phyloP scores from a whole-genome alignment of 2,329 filamentous ascomycete genomes.

The Chrysosphaeria jannelii region DNA sequence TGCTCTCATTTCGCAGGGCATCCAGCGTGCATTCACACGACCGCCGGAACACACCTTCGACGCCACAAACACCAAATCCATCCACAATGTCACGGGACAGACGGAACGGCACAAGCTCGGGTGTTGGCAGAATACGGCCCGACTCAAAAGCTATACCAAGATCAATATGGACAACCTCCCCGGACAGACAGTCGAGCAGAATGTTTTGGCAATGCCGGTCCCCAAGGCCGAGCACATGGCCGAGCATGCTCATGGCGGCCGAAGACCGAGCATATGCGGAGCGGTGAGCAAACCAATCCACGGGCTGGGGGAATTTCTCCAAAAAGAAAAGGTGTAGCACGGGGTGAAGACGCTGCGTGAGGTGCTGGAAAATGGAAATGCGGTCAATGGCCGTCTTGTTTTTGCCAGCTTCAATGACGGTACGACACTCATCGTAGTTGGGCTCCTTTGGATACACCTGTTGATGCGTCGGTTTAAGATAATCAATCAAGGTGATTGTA shows the following conservation, averaged over 20 bases:
- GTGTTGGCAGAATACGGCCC: conserved; percentile 77
- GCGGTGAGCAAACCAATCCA: conserved; percentile 80
- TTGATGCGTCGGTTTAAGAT: conserved; percentile 69
- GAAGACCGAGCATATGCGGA: conserved; percentile 82
- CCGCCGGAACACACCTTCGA: conserved; percentile 86
- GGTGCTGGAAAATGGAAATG: conserved; percentile 43
- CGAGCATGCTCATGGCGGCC: conserved; percentile 81
- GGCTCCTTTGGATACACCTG: conserved; percentile 63
- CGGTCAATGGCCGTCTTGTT: conserved; percentile 37
- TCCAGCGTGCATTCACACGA: conserved; percentile 96
- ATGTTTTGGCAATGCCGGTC: conserved; percentile 96
- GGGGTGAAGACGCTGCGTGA: conserved; percentile 60
- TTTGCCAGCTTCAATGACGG: conserved; percentile 47
- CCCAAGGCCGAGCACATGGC: conserved; percentile 72
- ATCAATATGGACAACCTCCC: conserved; percentile 91
- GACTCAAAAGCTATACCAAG: conserved; percentile 92
- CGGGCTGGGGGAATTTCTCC: conserved; percentile 74
- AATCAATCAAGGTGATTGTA: conserved; percentile 76
- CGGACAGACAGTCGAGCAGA: conserved; percentile 60
- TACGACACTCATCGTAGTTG: conserved; percentile 45
- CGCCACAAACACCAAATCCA: conserved; percentile 84
- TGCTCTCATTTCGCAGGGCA: conserved; percentile 76
- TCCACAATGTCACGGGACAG: conserved; percentile 85
- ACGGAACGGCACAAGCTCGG: conserved; percentile 85
- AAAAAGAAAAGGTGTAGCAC: conserved; percentile 96